Conservation (phyloP, 345 rosid genomes). For the Gossypium stocksii region DNA sequence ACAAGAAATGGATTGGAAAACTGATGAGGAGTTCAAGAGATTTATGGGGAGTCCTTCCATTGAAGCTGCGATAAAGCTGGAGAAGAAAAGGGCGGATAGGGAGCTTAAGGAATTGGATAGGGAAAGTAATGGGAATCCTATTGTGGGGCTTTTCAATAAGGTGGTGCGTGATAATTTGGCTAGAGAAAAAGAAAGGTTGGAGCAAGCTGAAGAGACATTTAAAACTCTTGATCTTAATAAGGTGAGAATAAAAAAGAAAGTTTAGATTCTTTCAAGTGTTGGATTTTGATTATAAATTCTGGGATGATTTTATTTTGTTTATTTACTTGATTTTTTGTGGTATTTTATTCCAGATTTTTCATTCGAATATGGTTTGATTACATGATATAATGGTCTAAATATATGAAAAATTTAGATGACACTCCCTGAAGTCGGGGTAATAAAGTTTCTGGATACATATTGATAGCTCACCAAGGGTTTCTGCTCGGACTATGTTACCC, state of each 20-base stretch:
- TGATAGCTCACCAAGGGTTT: neutral
- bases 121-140: slow-evolving; percentile 47
- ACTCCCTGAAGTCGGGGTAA: no score
- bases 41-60: slow-evolving; percentile 96
- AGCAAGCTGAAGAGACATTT: slow-evolving; percentile 77
- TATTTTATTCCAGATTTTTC: neutral
- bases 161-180: slow-evolving; percentile 56
- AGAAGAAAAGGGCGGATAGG: slow-evolving; percentile 90
- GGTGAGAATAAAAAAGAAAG: slow-evolving; percentile 31
- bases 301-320: neutral
- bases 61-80: slow-evolving; percentile 93
- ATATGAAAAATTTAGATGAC: neutral
- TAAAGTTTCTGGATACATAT: neutral
- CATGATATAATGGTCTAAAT: neutral
- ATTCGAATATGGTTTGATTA: neutral
- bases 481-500: neutral
- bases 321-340: neutral
- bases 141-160: slow-evolving; percentile 50
- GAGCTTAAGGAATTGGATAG: slow-evolving; percentile 78
- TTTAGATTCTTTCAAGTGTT: neutral
- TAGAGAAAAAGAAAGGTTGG: slow-evolving; percentile 75
- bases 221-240: slow-evolving; percentile 90
- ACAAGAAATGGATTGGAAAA: slow-evolving; percentile 92
- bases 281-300: neutral
- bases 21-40: slow-evolving; percentile 88